Base-by-base conservation (phyloP, 1,139 yeast species). In the Lipomyces yarrowii region DNA sequence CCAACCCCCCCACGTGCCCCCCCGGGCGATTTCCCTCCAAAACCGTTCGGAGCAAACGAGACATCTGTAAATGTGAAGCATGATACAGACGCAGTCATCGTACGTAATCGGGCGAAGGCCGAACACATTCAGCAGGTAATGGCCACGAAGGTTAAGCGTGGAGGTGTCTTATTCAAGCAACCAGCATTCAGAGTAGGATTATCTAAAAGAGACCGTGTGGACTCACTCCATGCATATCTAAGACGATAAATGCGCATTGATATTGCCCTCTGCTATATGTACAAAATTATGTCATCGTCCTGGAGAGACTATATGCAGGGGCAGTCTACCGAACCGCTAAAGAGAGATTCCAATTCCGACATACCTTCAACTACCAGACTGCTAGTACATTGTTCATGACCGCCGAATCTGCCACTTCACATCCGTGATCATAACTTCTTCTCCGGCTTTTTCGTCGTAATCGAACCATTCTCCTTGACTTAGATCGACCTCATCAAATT, bases 381-480 rank as follows among this genome's bases (percentile, higher is more conserved):
- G 21, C 21, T 42, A 15, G 32, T 18, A n/a, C n/a, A 23, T 57
- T 57, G 15, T 26, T 55, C 61, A 71, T 61, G 64, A 59, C 35
- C 72, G 63, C 54, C 69, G 70, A 63, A 87, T 77, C 11, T 81
- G 83, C 90, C 96, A 92, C 63, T 80, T 75, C 23, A 87, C 82
- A 8, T 91, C 94, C 1, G 90, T 86, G 18, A 94, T 84, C 54
- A 96, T 87, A 30, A 92, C 98, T 76, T 94, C 98, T 35, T 81
- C 85, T 11, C 87, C 86, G 4, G 90, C 88, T 73, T 87, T 85
- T 67, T 94, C 98, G 75, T 94, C 98, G 75, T 93, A 96, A 74
- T 94, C 99, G 76, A 88, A 94, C 96, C 97, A 93, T 75, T 94
- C 98, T 57, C 85, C 86, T 55, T 91, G 98, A 56, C 83, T 84